Evolutionary conservation across 257 asterid genomes (phyloP).

Genomic region (Fraxinus pennsylvanica): DNA sequence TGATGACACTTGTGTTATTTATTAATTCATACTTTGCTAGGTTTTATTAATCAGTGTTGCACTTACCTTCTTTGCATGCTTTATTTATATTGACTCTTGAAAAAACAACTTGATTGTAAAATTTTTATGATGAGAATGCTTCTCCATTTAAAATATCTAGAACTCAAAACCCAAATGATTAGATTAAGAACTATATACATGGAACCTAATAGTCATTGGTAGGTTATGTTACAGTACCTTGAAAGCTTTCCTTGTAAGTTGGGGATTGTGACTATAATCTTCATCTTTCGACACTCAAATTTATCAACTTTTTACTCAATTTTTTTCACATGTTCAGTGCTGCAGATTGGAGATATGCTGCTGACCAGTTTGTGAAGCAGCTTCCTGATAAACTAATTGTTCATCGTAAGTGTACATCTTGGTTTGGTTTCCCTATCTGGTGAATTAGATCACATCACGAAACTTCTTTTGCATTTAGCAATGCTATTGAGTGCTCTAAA

Average conservation of each 20-base stretch:
- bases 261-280: slow-evolving; percentile 4
- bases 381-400: slow-evolving; percentile 82
- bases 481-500: neutral
- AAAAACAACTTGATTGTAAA: neutral
- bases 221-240: neutral
- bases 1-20: neutral
- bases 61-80: neutral
- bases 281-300: slow-evolving; percentile 8
- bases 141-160: neutral
- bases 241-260: neutral
- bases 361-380: slow-evolving; percentile 77
- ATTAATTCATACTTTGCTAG: neutral
- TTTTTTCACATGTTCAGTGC: slow-evolving; percentile 47
- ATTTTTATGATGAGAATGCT: neutral
- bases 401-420: slow-evolving; percentile 60
- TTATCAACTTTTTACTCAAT: slow-evolving; percentile 17
- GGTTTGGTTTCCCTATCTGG: slow-evolving; percentile 13
- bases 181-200: slow-evolving; percentile 14
- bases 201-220: neutral
- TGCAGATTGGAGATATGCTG: slow-evolving; percentile 93
- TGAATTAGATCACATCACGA: neutral
- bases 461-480: slow-evolving; percentile 7
- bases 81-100: neutral
- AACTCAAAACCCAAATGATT: neutral
- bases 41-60: neutral